Evolutionary conservation across 2,329 filamentous ascomycete species (phyloP), one percentile per base, ranked within the genome.

Genomic region (Aspergillus viridinutans): DNA sequence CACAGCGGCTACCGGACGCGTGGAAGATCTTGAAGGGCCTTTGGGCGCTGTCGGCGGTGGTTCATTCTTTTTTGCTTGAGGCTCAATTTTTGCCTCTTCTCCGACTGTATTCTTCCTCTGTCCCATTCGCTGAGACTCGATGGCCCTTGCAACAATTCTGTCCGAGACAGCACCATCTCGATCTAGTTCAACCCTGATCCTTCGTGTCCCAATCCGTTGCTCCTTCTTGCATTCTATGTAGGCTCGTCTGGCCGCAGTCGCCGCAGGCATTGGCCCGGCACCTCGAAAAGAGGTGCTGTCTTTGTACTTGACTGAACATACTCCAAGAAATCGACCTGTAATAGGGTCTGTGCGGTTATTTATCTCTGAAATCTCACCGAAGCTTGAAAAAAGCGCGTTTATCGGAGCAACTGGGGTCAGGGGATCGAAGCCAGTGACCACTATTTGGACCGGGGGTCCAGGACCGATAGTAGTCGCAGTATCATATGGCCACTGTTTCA

Each of bases 381-480:
- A 75, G 52, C 72, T 75, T n/a, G 72, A 71, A 56, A 75, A 74
- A 17, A 74, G 64, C 4, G 72, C 71, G 48, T 58, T 74, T 55
- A 75, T 74, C 10, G 68, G 71, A 52, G 72, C 69, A 42, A 96
- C 90, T 12, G 90, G 85, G 43, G 90, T 88, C 62, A 97, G 79
- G 6, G 93, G 92, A 73, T 97, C 94, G 72, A 97, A 97, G n/a
- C 92, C 91, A n/a, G 87, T 92, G 21, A 97, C 91, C 3, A 97
- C 88, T 50, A 99, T 86, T 71, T 96, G 91, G 2, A 89, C 91
- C 1, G 94, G 90, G 14, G 93, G 93, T 0, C 91, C 91, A 25
- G 92, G 90, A 0, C 92, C 93, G 65, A 95, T 85, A 2, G 93
- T 96, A 4, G 90, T 91, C 66, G 85, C 86, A 4, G 86, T 78